Percentiles rank a stretch among this genome's conserved stretches.
Conservation (phyloP, 768 basidiomycete species). For the Mycena maculata region DNA sequence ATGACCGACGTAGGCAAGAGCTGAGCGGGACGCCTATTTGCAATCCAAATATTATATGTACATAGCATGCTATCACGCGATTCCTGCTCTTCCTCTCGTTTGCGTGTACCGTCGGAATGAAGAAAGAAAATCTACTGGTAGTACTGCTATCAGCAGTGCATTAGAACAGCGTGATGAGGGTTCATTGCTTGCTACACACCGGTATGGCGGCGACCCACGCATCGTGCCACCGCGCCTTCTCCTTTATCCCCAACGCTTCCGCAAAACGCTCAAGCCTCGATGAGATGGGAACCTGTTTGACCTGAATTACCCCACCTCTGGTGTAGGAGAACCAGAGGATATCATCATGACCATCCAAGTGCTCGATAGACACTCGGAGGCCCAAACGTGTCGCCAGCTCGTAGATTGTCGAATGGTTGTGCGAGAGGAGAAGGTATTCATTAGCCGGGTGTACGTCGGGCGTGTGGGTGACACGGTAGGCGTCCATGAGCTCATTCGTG, state of each 20-base stretch:
- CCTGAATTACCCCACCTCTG: background rate
- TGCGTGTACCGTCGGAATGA: too few relatives aligned
- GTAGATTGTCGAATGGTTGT: background rate
- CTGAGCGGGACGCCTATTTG: too few relatives aligned
- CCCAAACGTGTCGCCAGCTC: background rate
- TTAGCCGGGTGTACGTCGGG: background rate
- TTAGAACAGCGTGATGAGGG: too few relatives aligned
- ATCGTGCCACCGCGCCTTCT: conserved; percentile 9
- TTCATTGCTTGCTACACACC: background rate
- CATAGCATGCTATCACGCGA: too few relatives aligned
- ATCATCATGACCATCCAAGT: background rate
- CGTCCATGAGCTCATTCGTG: background rate
- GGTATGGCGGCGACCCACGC: background rate
- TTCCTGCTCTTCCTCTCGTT: too few relatives aligned
- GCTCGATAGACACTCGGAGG: background rate
- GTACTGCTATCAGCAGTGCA: too few relatives aligned
- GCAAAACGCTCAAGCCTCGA: conserved; percentile 10
- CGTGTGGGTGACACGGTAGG: background rate
- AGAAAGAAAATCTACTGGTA: too few relatives aligned
- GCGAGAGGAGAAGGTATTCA: background rate
- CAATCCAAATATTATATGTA: too few relatives aligned
- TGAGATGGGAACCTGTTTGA: background rate
- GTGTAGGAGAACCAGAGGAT: conserved; percentile 14
- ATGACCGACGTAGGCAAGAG: too few relatives aligned
- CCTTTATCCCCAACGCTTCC: background rate